Base-by-base conservation (phyloP, 2,329 filamentous ascomycete genomes). In the Furcasterigmium furcatum region DNA sequence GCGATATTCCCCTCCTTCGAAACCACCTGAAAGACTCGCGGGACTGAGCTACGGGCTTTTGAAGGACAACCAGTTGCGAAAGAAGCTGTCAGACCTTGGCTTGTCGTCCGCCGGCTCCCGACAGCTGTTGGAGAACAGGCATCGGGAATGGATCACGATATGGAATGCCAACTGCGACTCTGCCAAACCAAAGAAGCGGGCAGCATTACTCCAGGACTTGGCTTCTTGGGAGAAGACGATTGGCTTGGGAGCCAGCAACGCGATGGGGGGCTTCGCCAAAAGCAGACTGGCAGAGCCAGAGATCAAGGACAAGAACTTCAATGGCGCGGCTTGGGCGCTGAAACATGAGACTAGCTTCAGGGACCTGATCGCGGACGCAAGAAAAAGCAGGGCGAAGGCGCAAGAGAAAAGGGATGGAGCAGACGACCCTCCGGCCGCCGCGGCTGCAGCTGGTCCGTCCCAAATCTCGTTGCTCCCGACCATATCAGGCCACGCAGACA, bases 111-210 rank as follows among this genome's bases (percentile, higher is more conserved):
- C 70, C 48, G 94, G 94, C 1, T 66, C 76, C 1, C 85, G 85
- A 38, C 70, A 76, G 38, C 73, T 91, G 2, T 72, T 97, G 44
- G 86, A 92, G 61, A 80, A 77, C 53, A 80, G 95, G 16, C 91
- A 97, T 58, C 88, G 81, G 20, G 94, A 99, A 65, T 99, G 91
- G 91, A 77, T 94, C 43, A 96, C 94, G 30, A 70, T 99, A 16
- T 96, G 90, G 87, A 99, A 99, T 63, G 88, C 95, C 10, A 99
- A 99, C 61, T 96, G 91, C 66, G 94, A 99, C 64, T 87, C 91
- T 3, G 79, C 79, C 29, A 72, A 73, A 2, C 90, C 90, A 0
- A 87, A 86, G 60, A 73, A 74, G 10, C 89, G 88, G 52, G 59
- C 68, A 7, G 85, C 94, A 46, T 65, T 99, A 5, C 66, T 95